These are phyloP conservation scores for Acer negundo DNA, from an alignment of 345 rosid species.

Conservation along the genomic window DNA sequence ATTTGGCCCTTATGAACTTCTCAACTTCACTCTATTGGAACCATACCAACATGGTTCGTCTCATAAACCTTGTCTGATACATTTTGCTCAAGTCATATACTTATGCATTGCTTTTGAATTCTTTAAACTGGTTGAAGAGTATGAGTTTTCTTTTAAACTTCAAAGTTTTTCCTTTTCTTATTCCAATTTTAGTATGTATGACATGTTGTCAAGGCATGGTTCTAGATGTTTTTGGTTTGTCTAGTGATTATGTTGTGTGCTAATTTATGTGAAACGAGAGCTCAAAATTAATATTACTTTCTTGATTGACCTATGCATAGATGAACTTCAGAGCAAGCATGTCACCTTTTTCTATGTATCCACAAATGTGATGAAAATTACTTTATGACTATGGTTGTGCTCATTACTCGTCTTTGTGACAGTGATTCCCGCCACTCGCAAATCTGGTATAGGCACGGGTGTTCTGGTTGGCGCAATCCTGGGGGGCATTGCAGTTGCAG, in stretches of 20 bases:
- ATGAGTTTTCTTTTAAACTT: neutral
- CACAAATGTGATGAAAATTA: neutral
- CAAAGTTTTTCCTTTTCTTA: neutral
- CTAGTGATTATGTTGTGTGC: neutral
- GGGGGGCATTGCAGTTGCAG: slow-evolving; percentile 73
- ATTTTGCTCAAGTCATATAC: neutral
- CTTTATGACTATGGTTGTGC: slow-evolving; percentile 11
- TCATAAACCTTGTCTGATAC: slow-evolving; percentile 20
- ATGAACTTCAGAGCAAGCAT: slow-evolving; percentile 9
- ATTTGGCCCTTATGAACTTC: slow-evolving; percentile 94
- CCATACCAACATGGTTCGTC: slow-evolving; percentile 71
- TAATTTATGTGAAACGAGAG: neutral
- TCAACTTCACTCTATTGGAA: slow-evolving; percentile 58
- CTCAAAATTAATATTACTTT: neutral
- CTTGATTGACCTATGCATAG: neutral
- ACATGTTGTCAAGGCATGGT: neutral
- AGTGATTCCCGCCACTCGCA: slow-evolving; percentile 35
- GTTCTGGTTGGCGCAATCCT: slow-evolving; percentile 65
- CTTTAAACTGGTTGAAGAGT: neutral
- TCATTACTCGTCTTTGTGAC: slow-evolving; percentile 24
- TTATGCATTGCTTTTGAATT: neutral
- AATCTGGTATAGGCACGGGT: slow-evolving; percentile 57
- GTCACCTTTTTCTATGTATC: neutral
- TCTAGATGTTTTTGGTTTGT: slow-evolving; percentile 7
- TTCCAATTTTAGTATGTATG: neutral